Conservation (phyloP, 192 early-diverging fungal genomes). For the Coemansia sp. region DNA sequence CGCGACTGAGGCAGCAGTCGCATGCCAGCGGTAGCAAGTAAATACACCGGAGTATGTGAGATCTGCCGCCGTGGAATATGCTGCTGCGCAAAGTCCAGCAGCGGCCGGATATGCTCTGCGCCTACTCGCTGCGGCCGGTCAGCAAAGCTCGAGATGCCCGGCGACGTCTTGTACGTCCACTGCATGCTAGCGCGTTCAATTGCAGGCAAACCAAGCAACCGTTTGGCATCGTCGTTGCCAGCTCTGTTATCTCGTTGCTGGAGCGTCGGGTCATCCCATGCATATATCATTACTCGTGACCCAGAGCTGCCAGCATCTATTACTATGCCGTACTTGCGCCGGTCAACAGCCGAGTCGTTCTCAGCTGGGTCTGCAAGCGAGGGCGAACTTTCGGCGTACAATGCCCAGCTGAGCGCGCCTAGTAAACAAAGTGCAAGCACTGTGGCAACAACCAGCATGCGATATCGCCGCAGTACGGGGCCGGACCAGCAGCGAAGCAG, state of each 20-base stretch:
- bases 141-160: conserved; percentile 86
- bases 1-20: conserved; percentile 67
- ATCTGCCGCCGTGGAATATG: conserved; percentile 69
- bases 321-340: conserved; percentile 81
- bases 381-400: conserved; percentile 1
- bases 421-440: conserved; percentile 22
- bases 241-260: neutral
- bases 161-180: conserved; percentile 71
- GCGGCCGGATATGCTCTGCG: conserved; percentile 66
- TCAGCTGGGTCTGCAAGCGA: conserved; percentile 4
- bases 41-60: conserved; percentile 76
- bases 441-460: conserved; percentile 5
- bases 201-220: conserved; percentile 54
- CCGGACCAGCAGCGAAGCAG: neutral
- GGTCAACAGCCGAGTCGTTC: conserved; percentile 27
- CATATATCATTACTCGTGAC: conserved; percentile 91
- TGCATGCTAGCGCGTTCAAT: conserved; percentile 70
- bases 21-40: conserved; percentile 97
- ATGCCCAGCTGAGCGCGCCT: conserved; percentile 9
- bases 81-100: conserved; percentile 78
- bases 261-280: conserved; percentile 69
- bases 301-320: conserved; percentile 98
- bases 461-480: conserved; percentile 6
- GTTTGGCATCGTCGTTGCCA: conserved; percentile 7
- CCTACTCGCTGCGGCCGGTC: conserved; percentile 60